Base-by-base conservation (phyloP, 495 filamentous ascomycete species). In the Neurospora sp. region DNA sequence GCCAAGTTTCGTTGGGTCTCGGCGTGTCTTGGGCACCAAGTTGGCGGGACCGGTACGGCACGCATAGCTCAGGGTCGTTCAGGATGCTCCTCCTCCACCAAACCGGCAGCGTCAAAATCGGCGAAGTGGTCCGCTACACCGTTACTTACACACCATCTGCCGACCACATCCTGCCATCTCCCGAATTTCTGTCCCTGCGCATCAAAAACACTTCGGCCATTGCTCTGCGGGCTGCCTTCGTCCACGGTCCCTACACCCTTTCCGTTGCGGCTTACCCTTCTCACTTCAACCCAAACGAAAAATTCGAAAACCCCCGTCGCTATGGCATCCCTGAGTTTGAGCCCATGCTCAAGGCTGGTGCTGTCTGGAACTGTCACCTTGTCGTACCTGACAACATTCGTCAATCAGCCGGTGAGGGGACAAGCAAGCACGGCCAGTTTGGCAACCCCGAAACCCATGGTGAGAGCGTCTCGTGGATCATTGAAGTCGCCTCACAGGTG, bases 211-310 rank as follows among this genome's bases (percentile, higher is more conserved):
- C 92, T n/a, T 95, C 93, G 27, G 90, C 94, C 16, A 92, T 95
- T 73, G 91, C 96, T 5, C 85, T 98, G 14, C 93, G 96, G 76
- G 96, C 96, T 69, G 96, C 96, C 44, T 99, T 97, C 79, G 89
- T 99, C 49, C 96, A 97, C 82, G 96, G 96, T 1, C 96, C 96
- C 3, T 99, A 99, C 81, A 97, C 90, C 1, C 86, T 98, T 10
- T 93, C 94, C 75, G 89, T 94, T 10, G 90, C 95, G 49, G 91
- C 94, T 20, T 95, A 94, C 77, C 93, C 94, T 5, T 85, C 90
- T 0, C 87, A 85, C 44, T 98, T 94, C 81, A 88, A 93, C 77
- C 93, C 94, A 5, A 92, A 97, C 79, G 81, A 84, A 74, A 92
- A 91, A 72, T 88, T 90, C 71, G 88, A 91, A 35, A 84, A 88